A percentile compares a stretch with the other conserved stretches of the same genome.
phyloP scores from a whole-genome alignment of 768 basidiomycete genomes.

The Mycena kentingensis region DNA sequence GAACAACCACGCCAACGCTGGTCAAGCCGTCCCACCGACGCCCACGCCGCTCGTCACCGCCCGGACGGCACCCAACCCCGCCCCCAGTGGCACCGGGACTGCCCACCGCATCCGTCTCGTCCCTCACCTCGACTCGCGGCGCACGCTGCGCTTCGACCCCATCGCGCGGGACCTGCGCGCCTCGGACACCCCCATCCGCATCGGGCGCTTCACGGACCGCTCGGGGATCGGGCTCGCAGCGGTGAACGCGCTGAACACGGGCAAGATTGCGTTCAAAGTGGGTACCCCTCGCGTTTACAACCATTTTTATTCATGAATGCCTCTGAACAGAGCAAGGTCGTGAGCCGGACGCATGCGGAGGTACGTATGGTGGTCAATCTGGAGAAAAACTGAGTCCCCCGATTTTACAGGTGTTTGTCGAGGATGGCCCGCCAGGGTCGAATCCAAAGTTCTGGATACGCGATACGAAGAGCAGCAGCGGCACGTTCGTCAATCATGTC shows the following conservation, averaged over 20 bases:
- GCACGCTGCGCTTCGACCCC: conserved; percentile 89
- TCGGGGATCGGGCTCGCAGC: conserved; percentile 66
- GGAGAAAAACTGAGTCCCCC: too few relatives aligned
- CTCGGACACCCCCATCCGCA: conserved; percentile 71
- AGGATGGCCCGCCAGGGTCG: conserved; percentile 54
- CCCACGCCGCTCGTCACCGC: conserved; percentile 6
- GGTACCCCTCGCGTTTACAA: too few relatives aligned
- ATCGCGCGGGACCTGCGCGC: conserved; percentile 82
- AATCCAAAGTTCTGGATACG: conserved; percentile 88
- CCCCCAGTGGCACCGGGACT: conserved; percentile 11
- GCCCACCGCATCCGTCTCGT: conserved; percentile 90
- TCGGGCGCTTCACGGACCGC: conserved; percentile 93
- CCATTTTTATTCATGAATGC: too few relatives aligned
- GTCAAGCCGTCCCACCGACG: background rate
- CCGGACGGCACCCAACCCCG: conserved; percentile 5
- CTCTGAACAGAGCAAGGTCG: conserved; percentile 94
- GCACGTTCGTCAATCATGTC: conserved; percentile 95
- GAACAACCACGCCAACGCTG: too few relatives aligned
- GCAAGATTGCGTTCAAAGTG: conserved; percentile 95
- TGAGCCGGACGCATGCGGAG: conserved; percentile 92
- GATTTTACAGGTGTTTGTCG: too few relatives aligned
- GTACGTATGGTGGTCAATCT: too few relatives aligned
- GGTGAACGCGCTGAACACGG: conserved; percentile 68
- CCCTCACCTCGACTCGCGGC: conserved; percentile 88
- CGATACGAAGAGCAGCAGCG: conserved; percentile 87